Evolutionary conservation across 106 monocot species (phyloP), one percentile per base, ranked within the genome.

Genomic region (Iris macrosiphon): DNA sequence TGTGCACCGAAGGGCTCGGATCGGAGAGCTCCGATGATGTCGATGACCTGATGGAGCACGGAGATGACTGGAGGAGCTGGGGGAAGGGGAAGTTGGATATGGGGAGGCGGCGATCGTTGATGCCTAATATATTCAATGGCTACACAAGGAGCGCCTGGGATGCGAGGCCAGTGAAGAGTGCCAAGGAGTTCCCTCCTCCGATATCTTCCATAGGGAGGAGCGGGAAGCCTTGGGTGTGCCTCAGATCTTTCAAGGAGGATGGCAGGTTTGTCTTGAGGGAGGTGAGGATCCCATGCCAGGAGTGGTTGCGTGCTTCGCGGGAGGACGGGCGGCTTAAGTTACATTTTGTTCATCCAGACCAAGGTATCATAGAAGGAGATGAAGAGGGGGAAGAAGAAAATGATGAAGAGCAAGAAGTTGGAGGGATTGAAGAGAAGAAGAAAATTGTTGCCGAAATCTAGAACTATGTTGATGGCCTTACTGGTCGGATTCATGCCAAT

Each of bases 1-100:
- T 78, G 18, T 90, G 90, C 81, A 90, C 90, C 20, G 90, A 90
- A 42, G 80, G 90, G 38, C 90, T 90, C 24, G 90, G 90, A 3
- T 81, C 75, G 0, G 85, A 91, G 78, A 81, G 85, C 66, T 79
- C 77, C 17, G 85, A 73, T 27, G 83, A 77, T 30, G 67, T 80
- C 12, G 88, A 88, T 52, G 79, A 82, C 56, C 40, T 64, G 60
- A 25, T 61, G 46, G 68, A 64, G 14, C 31, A 40, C 14, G 74
- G 55, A 17, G 55, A 65, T 8, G 62, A 64, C 9, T 47, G 52
- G 57, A 38, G 45, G 17, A 20, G 7, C 10, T 28, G 31, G 0
- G 58, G 31, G 28, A 61, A 54, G 45, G 45, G 32, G 30, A 52
- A 35, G 58, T 31, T 20, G 35, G 63, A 51, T 18, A 67, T 20